Percentiles rank a stretch among this genome's conserved stretches.
These are phyloP conservation scores for Talaromyces albobiverticillius DNA, from an alignment of 2,329 filamentous ascomycete species.

Conservation along the genomic window DNA sequence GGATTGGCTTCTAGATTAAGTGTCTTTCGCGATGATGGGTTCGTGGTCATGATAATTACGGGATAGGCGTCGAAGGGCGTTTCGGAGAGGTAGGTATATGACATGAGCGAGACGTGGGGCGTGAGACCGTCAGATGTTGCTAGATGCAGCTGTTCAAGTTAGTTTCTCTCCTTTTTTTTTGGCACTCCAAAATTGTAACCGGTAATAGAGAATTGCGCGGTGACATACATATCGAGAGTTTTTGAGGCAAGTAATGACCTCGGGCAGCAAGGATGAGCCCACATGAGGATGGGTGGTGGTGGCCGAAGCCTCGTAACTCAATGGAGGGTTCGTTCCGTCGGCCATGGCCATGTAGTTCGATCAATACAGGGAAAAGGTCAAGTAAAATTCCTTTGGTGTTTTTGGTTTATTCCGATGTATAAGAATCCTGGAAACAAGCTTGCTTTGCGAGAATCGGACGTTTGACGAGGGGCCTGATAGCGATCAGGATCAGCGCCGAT, in stretches of 20 bases:
- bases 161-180: not conserved
- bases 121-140: conserved; percentile 81
- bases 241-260: conserved; percentile 86
- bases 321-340: conserved; percentile 59
- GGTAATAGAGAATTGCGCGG: conserved; percentile 16
- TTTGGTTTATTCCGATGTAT: too few relatives aligned
- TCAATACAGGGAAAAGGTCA: too few relatives aligned
- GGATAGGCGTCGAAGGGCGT: conserved; percentile 67
- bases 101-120: conserved; percentile 96
- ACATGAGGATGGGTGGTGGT: conserved; percentile 69
- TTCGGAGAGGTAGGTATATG: conserved; percentile 91
- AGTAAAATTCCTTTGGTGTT: too few relatives aligned
- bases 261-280: conserved; percentile 69
- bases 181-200: conserved; percentile 3
- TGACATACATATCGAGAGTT: conserved; percentile 84
- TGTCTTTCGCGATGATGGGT: conserved; percentile 67
- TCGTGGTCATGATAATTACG: conserved; percentile 93
- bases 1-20: conserved; percentile 81
- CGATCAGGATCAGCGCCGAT: too few relatives aligned
- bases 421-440: too few relatives aligned
- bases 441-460: too few relatives aligned
- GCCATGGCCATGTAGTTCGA: conserved; percentile 35
- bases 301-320: conserved; percentile 73
- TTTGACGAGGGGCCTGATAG: too few relatives aligned
- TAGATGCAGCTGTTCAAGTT: conserved; percentile 72